Conservation (phyloP, 176 grass and related monocot genomes). For the Dactylis glomerata region DNA sequence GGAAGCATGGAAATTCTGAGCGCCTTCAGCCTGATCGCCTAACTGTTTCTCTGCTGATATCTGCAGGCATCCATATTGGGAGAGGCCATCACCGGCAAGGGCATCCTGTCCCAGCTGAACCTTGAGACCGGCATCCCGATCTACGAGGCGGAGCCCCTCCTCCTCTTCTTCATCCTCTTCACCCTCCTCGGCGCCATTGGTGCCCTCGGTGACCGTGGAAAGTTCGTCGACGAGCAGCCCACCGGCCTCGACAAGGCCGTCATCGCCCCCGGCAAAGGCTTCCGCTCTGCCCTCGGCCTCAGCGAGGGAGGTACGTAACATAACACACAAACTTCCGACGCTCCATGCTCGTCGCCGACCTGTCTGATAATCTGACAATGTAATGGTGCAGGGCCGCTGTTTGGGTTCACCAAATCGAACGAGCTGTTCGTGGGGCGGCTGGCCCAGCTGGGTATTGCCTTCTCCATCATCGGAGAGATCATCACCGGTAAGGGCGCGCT, state of each 20-base stretch:
- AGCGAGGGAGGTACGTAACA: conserved; percentile 59
- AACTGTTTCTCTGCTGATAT: neutral
- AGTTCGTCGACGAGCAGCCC: conserved; percentile 65
- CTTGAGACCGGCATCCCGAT: conserved; percentile 97
- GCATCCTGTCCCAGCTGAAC: conserved; percentile 88
- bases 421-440: conserved; percentile 64
- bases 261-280: conserved; percentile 82
- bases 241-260: conserved; percentile 85
- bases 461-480: conserved; percentile 77
- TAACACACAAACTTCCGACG: neutral
- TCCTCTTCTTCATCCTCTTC: conserved; percentile 99
- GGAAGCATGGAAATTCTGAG: neutral
- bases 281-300: conserved; percentile 77
- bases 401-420: conserved; percentile 68
- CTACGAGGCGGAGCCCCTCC: conserved; percentile 96
- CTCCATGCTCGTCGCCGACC: neutral
- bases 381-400: conserved; percentile 35
- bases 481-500: conserved; percentile 68
- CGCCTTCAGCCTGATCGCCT: neutral
- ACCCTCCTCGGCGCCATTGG: conserved; percentile 97
- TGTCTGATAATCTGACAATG: neutral
- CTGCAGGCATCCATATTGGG: conserved; percentile 84
- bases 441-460: conserved; percentile 65
- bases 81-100: conserved; percentile 97
- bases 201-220: conserved; percentile 86